Evolutionary conservation across 352 stramenopile genomes (phyloP).

Genomic region (Pythium coloratum): DNA sequence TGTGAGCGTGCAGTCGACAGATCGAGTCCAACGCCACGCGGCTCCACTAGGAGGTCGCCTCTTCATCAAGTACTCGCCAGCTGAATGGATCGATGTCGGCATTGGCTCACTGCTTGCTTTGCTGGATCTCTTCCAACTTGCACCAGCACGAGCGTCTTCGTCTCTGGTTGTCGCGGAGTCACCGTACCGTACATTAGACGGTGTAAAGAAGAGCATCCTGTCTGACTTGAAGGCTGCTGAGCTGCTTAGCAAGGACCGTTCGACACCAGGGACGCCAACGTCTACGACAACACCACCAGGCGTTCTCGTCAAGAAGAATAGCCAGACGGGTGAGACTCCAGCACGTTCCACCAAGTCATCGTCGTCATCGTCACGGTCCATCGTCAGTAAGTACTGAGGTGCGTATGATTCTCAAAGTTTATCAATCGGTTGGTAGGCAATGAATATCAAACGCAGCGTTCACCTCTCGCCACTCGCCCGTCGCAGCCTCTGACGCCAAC

Average conservation of each 20-base stretch:
- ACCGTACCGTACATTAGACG: constrained; percentile 55
- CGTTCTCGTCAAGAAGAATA: neutral
- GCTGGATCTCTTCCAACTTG: constrained; percentile 61
- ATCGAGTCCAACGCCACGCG: constrained; percentile 11
- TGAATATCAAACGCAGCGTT: constrained; percentile 22
- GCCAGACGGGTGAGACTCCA: neutral
- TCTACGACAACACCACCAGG: neutral
- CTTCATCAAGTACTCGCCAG: constrained; percentile 68
- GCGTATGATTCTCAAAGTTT: neutral
- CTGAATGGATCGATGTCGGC: constrained; percentile 69
- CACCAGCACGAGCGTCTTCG: constrained; percentile 16
- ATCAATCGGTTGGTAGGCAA: constrained; percentile 3
- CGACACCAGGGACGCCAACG: neutral
- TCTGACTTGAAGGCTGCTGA: constrained; percentile 39
- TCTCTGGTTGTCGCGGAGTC: constrained; percentile 29
- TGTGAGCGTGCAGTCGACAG: constrained; percentile 12
- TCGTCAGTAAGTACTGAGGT: constrained; percentile 21
- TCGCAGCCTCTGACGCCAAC: constrained; percentile 1
- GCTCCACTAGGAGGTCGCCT: constrained; percentile 28
- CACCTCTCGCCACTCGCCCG: constrained; percentile 8
- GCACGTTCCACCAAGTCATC: constrained; percentile 1
- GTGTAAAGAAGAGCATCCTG: constrained; percentile 48
- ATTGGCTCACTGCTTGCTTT: constrained; percentile 58
- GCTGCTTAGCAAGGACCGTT: neutral
- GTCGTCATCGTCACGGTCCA: constrained; percentile 2